Evolutionary conservation across 495 filamentous ascomycete species (phyloP), one percentile per base, ranked within the genome.

Genomic region (Viridothelium virens): DNA sequence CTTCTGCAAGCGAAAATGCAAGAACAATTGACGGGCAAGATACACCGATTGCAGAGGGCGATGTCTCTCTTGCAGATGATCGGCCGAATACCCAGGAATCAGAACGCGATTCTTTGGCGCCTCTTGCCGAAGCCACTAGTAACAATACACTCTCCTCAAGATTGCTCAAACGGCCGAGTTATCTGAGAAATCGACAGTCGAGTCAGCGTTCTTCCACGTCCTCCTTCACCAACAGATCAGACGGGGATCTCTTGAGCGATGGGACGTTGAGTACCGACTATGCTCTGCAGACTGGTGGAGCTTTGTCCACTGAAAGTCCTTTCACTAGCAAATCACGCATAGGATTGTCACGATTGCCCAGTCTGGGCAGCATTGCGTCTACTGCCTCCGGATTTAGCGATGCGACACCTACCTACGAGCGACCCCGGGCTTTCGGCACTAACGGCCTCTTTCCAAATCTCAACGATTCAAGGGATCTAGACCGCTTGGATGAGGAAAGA

Each of bases 331-430:
- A 74, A 61, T 84, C 81, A 63, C 82, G 83, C 63, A 76, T 83
- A 18, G 67, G 65, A 1, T 78, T 96, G 61, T 88, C 89, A 25
- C 81, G 94, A 61, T 86, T 92, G 11, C 87, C 92, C 41, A 97
- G 92, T 73, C 83, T 97, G 63, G 94, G 94, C 11, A 97, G 92
- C 70, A 91, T 97, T 80, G 91, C 90, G n/a, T 96, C 92, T 16
- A 92, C 90, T 1, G 84, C 96, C 33, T 92, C 92, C 31, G 88
- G 87, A 18, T 83, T 86, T 65, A 85, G 85, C 63, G 91, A 92
- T 63, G 66, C 68, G 18, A 67, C 82, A 81, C 64, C 79, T 78
- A 59, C 73, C 73, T 65, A 72, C 77, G 16, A 79, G 80, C 44
- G 80, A 73, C 67, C 75, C 72, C 44, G 77, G 67, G 70, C 72